These are phyloP conservation scores for Hirschioporus abietinus DNA, from an alignment of 768 basidiomycete genomes.

Conservation along the genomic window DNA sequence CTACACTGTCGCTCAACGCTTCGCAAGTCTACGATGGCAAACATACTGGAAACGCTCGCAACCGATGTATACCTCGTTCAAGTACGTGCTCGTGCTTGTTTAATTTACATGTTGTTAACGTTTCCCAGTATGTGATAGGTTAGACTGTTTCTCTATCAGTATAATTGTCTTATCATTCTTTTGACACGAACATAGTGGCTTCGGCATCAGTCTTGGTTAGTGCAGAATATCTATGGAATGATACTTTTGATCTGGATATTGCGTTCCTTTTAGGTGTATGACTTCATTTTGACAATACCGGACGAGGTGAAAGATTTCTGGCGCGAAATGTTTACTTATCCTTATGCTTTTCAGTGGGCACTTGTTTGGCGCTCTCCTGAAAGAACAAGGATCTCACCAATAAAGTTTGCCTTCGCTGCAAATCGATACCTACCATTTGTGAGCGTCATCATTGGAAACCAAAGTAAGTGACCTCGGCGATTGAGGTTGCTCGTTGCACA, in stretches of 20 bases:
- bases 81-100: not conserved
- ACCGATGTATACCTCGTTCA: not conserved
- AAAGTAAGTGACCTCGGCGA: not conserved
- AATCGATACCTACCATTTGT: not conserved
- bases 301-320: not conserved
- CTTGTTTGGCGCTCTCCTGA: not conserved
- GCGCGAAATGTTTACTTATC: not conserved
- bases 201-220: not conserved
- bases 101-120: not conserved
- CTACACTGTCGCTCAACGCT: not conserved
- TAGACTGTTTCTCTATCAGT: not conserved
- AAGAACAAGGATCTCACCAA: not conserved
- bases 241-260: not conserved
- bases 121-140: not conserved
- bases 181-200: not conserved
- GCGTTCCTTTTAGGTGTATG: not conserved
- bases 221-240: not conserved
- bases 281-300: not conserved
- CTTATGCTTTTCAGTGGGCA: not conserved
- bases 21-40: not conserved
- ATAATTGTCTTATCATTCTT: not conserved
- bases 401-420: not conserved
- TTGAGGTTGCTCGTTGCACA: not conserved
- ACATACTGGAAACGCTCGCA: not conserved
- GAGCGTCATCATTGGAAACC: not conserved